These are phyloP conservation scores for Mimosa pudica DNA, from an alignment of 306 rosid species.

Conservation along the genomic window DNA sequence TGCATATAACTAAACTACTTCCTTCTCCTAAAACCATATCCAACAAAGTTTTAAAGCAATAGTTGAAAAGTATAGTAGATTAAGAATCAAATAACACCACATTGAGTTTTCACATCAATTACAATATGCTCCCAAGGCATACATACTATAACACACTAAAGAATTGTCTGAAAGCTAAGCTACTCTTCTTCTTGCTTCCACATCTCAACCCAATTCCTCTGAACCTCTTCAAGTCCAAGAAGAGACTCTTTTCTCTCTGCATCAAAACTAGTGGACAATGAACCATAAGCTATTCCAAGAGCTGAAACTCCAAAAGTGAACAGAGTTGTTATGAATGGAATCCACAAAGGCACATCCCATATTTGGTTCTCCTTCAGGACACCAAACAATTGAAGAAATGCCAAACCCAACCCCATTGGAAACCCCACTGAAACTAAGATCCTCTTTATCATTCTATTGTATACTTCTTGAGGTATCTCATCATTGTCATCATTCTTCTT, in stretches of 20 bases:
- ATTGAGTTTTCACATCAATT: not conserved
- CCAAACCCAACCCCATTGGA: conserved; percentile 75
- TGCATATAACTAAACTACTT: not conserved
- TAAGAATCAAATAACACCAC: not conserved
- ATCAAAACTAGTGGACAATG: conserved; percentile 80
- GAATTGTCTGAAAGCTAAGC: not conserved
- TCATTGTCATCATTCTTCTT: conserved; percentile 38
- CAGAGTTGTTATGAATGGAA: conserved; percentile 62
- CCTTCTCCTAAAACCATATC: not conserved
- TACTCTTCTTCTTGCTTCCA: conserved; percentile 73
- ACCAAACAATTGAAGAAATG: conserved; percentile 53
- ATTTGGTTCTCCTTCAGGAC: conserved; percentile 48
- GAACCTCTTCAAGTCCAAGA: conserved; percentile 67
- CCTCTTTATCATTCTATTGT: conserved; percentile 61
- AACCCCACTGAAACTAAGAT: conserved; percentile 60
- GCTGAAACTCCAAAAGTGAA: conserved; percentile 70
- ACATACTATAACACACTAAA: not conserved
- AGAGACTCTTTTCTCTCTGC: conserved; percentile 62
- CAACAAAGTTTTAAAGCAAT: not conserved
- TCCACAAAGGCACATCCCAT: conserved; percentile 71
- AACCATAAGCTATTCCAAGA: conserved; percentile 74
- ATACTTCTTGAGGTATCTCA: conserved; percentile 57
- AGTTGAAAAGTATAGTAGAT: not conserved
- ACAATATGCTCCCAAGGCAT: not conserved
- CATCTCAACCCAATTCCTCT: conserved; percentile 77